phyloP scores from a whole-genome alignment of 495 filamentous ascomycete species.

The Platismatia glauca region DNA sequence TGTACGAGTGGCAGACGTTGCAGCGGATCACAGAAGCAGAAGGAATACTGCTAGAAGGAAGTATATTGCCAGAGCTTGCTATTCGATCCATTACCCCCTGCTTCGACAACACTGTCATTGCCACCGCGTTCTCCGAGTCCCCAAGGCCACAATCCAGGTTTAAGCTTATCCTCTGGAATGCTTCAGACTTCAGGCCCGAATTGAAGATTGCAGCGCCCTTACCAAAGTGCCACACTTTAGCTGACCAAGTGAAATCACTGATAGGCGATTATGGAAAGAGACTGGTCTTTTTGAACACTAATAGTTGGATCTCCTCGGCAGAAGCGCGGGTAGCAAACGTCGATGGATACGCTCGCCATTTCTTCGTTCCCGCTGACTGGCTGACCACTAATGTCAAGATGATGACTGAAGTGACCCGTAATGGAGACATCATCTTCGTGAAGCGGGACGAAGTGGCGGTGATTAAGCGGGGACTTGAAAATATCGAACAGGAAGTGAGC shows the following conservation, averaged over 20 bases:
- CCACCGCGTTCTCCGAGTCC: slow-evolving; percentile 16
- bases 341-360: slow-evolving; percentile 14
- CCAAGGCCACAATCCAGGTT: slow-evolving; percentile 5
- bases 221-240: slow-evolving; percentile 13
- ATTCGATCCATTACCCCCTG: slow-evolving; percentile 19
- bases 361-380: slow-evolving; percentile 26
- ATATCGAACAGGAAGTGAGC: not conserved
- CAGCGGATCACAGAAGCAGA: not conserved
- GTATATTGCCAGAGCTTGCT: slow-evolving; percentile 20
- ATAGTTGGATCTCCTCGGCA: slow-evolving; percentile 21
- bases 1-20: slow-evolving; percentile 22
- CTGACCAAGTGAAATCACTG: slow-evolving; percentile 17
- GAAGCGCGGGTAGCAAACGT: slow-evolving; percentile 2
- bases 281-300: slow-evolving; percentile 21
- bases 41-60: slow-evolving; percentile 14
- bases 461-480: slow-evolving; percentile 27
- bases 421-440: slow-evolving; percentile 27
- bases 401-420: slow-evolving; percentile 17
- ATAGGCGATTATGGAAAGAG: slow-evolving; percentile 17
- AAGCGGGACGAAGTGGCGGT: slow-evolving; percentile 26
- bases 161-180: slow-evolving; percentile 20
- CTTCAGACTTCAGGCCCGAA: slow-evolving; percentile 11
- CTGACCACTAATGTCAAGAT: slow-evolving; percentile 14
- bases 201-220: slow-evolving; percentile 4
- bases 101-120: slow-evolving; percentile 11